Conservation (phyloP, 768 basidiomycete species). For the Mycena epipterygia region DNA sequence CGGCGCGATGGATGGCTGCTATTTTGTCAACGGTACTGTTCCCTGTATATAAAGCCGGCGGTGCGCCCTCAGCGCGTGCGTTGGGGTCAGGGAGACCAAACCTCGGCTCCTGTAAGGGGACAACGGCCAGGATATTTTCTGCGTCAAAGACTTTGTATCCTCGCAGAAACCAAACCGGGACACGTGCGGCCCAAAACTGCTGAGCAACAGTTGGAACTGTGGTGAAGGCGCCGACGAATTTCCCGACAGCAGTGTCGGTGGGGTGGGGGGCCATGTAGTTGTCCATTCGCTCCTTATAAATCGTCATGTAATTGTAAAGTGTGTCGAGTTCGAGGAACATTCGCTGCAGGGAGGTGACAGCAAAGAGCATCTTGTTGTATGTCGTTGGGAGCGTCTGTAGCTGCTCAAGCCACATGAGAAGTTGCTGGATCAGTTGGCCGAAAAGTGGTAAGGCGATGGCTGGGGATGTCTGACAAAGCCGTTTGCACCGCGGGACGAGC, state of each 20-base stretch:
- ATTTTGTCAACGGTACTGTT: background rate
- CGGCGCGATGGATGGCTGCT: background rate
- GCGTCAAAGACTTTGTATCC: background rate
- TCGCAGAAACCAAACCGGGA: slow-evolving; percentile 1
- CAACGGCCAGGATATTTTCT: slow-evolving; percentile 2
- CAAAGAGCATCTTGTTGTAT: background rate
- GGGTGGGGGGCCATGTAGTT: background rate
- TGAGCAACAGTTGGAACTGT: background rate
- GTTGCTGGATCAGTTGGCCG: background rate
- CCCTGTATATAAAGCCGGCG: background rate
- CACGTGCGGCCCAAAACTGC: background rate
- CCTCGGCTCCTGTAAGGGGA: background rate
- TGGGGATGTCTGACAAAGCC: background rate
- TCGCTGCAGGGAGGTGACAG: slow-evolving; percentile 2
- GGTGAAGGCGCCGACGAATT: slow-evolving; percentile 1
- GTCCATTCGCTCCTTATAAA: background rate
- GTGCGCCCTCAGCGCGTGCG: background rate
- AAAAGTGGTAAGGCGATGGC: background rate
- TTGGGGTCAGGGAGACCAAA: background rate
- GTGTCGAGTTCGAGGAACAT: background rate
- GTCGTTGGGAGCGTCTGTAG: background rate
- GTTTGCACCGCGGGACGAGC: background rate
- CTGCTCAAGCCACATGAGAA: slow-evolving; percentile 3
- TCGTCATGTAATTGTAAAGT: no score
- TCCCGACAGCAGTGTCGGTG: background rate